Percentiles rank a stretch among this genome's conserved stretches.
Conservation (phyloP, 495 filamentous ascomycete genomes). For the Aspergillus asperescens region DNA sequence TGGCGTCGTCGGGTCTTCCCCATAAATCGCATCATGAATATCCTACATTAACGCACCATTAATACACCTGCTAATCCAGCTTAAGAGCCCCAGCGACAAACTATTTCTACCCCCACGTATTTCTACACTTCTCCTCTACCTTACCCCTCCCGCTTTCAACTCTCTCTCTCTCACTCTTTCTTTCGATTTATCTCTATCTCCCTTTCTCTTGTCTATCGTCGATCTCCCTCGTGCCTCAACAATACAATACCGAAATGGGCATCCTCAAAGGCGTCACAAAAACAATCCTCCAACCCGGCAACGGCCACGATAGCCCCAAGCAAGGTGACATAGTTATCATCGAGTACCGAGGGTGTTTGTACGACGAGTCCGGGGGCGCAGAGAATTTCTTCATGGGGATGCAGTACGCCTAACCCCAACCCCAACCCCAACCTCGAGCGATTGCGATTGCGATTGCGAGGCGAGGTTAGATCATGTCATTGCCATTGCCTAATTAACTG, state of each 20-base stretch:
- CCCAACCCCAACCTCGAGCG: too few relatives aligned
- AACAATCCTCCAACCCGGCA: background rate
- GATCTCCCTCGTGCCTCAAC: background rate
- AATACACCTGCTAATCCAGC: too few relatives aligned
- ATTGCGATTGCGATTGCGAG: too few relatives aligned
- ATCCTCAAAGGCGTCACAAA: background rate
- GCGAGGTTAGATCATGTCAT: too few relatives aligned
- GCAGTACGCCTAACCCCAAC: background rate
- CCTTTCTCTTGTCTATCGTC: too few relatives aligned
- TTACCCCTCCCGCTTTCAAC: background rate
- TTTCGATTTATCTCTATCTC: background rate
- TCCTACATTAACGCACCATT: too few relatives aligned
- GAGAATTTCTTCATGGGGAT: background rate
- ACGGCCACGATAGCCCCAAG: background rate
- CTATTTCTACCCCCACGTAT: background rate
- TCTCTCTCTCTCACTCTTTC: background rate
- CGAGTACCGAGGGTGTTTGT: background rate
- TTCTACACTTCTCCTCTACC: background rate
- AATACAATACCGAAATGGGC: background rate
- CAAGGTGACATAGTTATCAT: constrained; percentile 1
- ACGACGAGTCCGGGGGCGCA: background rate
- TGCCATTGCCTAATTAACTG: background rate
- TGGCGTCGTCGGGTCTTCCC: too few relatives aligned
- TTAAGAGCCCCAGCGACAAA: too few relatives aligned
- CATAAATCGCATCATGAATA: too few relatives aligned